These are phyloP conservation scores for Monosporascus ibericus DNA, from an alignment of 2,329 filamentous ascomycete species.

Conservation along the genomic window DNA sequence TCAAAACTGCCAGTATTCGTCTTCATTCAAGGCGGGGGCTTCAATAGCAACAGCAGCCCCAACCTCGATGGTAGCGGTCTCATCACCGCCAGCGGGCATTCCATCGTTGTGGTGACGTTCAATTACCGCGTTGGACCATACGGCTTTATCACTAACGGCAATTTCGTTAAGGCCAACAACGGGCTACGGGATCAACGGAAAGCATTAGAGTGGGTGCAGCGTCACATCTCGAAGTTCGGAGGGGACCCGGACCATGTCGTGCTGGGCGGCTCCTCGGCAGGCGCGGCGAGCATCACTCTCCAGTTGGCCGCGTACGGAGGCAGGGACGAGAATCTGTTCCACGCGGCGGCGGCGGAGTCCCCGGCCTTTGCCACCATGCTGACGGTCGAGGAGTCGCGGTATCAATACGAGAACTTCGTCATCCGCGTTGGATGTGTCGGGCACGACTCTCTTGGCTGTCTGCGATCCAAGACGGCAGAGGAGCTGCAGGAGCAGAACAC, in stretches of 20 bases:
- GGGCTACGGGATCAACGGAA: conserved; percentile 66
- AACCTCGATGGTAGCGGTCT: conserved; percentile 57
- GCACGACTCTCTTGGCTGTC: conserved; percentile 35
- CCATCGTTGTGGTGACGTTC: conserved; percentile 64
- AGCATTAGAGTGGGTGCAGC: conserved; percentile 63
- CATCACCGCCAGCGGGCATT: conserved; percentile 49
- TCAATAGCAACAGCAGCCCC: conserved; percentile 41
- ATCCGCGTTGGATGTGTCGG: conserved; percentile 35
- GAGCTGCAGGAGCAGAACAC: conserved; percentile 38
- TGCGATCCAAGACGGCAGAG: conserved; percentile 34
- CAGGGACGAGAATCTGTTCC: conserved; percentile 41
- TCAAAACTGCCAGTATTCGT: conserved; percentile 59
- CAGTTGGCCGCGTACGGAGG: conserved; percentile 54
- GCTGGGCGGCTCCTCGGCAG: conserved; percentile 63
- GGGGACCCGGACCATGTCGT: conserved; percentile 63
- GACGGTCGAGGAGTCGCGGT: conserved; percentile 40
- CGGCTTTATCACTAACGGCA: conserved; percentile 60
- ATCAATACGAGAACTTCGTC: conserved; percentile 46
- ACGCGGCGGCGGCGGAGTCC: conserved; percentile 44
- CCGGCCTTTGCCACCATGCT: conserved; percentile 45
- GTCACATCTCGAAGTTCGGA: conserved; percentile 61
- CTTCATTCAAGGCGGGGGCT: conserved; percentile 55
- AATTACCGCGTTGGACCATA: conserved; percentile 73
- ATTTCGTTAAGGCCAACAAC: conserved; percentile 56
- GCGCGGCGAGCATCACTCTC: conserved; percentile 58